Evolutionary conservation across 169 alveolate species (phyloP).

Genomic region (Cryptosporidium meleagridis): DNA sequence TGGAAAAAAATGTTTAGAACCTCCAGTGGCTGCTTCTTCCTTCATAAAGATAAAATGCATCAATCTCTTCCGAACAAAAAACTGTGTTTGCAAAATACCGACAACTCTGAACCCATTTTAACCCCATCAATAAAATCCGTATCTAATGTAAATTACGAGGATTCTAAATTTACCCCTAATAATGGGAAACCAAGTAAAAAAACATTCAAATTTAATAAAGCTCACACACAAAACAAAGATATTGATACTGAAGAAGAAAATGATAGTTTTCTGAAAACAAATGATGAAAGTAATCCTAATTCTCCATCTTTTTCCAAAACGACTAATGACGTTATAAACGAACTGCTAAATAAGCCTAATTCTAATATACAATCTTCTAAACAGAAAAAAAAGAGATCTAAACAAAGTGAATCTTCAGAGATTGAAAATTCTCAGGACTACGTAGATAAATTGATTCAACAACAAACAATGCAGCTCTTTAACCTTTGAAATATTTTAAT

Average conservation of each 20-base stretch:
- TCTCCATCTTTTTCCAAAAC: neutral
- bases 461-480: conserved; percentile 58
- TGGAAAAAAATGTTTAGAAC: neutral
- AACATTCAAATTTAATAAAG: neutral
- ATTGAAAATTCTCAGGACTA: conserved; percentile 18
- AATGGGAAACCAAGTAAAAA: neutral
- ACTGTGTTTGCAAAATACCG: neutral
- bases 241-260: neutral
- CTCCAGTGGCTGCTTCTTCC: neutral
- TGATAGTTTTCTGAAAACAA: neutral
- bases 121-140: neutral
- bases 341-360: conserved; percentile 1
- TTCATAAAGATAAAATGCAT: neutral
- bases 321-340: conserved; percentile 37
- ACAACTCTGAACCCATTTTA: neutral
- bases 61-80: neutral
- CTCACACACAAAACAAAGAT: neutral
- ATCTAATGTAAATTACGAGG: neutral
- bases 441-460: conserved; percentile 48
- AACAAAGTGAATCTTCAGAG: conserved; percentile 7
- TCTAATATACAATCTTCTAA: neutral
- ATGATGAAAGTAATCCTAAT: neutral
- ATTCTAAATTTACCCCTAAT: neutral
- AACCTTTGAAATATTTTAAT: neutral
- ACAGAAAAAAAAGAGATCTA: conserved; percentile 2